phyloP scores from a whole-genome alignment of 139 green algal species.

The Coccomyxa sp. region DNA sequence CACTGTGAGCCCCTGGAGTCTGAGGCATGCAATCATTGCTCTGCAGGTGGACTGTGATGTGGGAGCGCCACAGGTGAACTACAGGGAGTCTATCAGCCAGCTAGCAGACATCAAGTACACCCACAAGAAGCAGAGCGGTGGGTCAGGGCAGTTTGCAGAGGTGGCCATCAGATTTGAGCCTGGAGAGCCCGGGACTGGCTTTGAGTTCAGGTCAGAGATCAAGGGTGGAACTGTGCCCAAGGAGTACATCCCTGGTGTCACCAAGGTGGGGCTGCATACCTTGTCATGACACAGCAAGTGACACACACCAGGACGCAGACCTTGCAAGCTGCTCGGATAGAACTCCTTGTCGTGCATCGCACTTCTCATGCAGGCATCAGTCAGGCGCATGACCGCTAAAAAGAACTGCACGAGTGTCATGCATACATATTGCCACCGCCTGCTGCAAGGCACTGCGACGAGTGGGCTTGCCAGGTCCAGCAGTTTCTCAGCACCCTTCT shows the following conservation, averaged over 20 bases:
- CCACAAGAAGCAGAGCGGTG: constrained; percentile 99
- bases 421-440: no score
- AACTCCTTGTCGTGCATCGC: no score
- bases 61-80: constrained; percentile 96
- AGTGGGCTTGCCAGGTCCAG: no score
- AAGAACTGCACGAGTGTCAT: no score
- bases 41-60: constrained; percentile 79
- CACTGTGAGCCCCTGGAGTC: no score
- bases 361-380: no score
- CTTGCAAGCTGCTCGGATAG: no score
- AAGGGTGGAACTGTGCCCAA: constrained; percentile 84
- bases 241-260: constrained; percentile 98
- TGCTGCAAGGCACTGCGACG: constrained; percentile 38
- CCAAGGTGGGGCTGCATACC: constrained; percentile 48
- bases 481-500: no score
- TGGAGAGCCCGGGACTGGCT: constrained; percentile 88
- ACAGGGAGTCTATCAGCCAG: constrained; percentile 92
- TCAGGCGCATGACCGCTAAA: no score
- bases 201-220: constrained; percentile 94
- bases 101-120: constrained; percentile 80
- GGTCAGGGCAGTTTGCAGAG: constrained; percentile 95
- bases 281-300: constrained; percentile 12
- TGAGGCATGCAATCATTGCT: not conserved
- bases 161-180: constrained; percentile 95
- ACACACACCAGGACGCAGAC: no score